A percentile compares a stretch with the other conserved stretches of the same genome.
Conservation (phyloP, 768 basidiomycete species). For the Neoboletus subvelutipes region DNA sequence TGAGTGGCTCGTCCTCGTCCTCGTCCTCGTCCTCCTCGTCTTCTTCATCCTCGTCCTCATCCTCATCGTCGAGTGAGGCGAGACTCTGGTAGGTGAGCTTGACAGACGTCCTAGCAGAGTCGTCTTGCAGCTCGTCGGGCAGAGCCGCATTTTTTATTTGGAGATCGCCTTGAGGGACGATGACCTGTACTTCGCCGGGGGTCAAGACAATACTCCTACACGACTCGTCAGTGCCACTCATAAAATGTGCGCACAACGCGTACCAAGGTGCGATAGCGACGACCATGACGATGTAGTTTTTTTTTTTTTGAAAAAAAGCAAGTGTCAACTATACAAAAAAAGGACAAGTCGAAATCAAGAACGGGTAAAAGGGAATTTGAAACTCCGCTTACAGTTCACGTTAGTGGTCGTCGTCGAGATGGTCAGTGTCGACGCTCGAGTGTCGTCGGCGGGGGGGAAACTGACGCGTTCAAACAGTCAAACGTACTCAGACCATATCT, state of each 20-base stretch:
- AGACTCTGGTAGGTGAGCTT: conserved; percentile 59
- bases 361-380: conserved; percentile 21
- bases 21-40: conserved; percentile 51
- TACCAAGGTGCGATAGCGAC: conserved; percentile 69
- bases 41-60: conserved; percentile 42
- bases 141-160: conserved; percentile 82
- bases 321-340: conserved; percentile 2
- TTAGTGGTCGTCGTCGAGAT: conserved; percentile 34
- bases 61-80: conserved; percentile 36
- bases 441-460: neutral
- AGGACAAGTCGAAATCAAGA: neutral
- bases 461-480: conserved; percentile 53
- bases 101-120: conserved; percentile 58
- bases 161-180: conserved; percentile 66
- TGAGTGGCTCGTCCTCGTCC: conserved; percentile 37
- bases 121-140: conserved; percentile 67
- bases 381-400: conserved; percentile 44
- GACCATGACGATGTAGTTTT: conserved; percentile 53
- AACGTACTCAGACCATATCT: conserved; percentile 96
- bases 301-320: conserved; percentile 7
- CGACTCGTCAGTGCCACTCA: conserved; percentile 7
- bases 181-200: conserved; percentile 54
- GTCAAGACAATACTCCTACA: conserved; percentile 61
- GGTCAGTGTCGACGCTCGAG: conserved; percentile 43
- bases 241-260: conserved; percentile 19